Conservation (phyloP, 2,329 filamentous ascomycete species). For the Acrocalymma vagum region DNA sequence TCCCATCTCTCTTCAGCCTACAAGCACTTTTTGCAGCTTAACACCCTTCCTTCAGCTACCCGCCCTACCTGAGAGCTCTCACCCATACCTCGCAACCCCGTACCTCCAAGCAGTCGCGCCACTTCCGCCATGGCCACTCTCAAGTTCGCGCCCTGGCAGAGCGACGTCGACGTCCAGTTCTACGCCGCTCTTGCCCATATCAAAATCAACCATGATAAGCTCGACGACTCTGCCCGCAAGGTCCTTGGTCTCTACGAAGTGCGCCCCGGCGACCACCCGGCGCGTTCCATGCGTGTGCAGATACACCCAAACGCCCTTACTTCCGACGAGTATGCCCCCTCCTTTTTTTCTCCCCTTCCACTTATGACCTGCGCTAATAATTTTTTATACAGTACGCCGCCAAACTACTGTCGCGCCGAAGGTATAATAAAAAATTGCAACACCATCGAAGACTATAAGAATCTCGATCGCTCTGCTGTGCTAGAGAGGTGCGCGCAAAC, state of each 20-base stretch:
- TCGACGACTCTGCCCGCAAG: slow-evolving; percentile 89
- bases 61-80: no score
- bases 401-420: slow-evolving; percentile 77
- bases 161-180: slow-evolving; percentile 94
- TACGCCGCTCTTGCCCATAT: slow-evolving; percentile 90
- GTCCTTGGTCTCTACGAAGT: slow-evolving; percentile 91
- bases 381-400: slow-evolving; percentile 32
- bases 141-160: slow-evolving; percentile 88
- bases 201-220: slow-evolving; percentile 97
- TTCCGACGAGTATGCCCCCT: slow-evolving; percentile 74
- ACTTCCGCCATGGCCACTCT: slow-evolving; percentile 52
- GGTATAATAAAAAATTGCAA: slow-evolving; percentile 97
- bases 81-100: slow-evolving; percentile 3
- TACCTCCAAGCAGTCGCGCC: no score
- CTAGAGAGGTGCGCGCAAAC: slow-evolving; percentile 81
- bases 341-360: neutral
- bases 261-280: slow-evolving; percentile 72
- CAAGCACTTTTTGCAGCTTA: no score
- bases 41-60: slow-evolving; percentile 1
- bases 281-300: slow-evolving; percentile 87
- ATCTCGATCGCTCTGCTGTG: slow-evolving; percentile 79
- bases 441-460: slow-evolving; percentile 91
- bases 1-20: no score
- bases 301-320: slow-evolving; percentile 87
- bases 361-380: slow-evolving; percentile 22